Evolutionary conservation across 352 stramenopile genomes (phyloP), one percentile per base, ranked within the genome.

Genomic region (Globisporangium barbulae): DNA sequence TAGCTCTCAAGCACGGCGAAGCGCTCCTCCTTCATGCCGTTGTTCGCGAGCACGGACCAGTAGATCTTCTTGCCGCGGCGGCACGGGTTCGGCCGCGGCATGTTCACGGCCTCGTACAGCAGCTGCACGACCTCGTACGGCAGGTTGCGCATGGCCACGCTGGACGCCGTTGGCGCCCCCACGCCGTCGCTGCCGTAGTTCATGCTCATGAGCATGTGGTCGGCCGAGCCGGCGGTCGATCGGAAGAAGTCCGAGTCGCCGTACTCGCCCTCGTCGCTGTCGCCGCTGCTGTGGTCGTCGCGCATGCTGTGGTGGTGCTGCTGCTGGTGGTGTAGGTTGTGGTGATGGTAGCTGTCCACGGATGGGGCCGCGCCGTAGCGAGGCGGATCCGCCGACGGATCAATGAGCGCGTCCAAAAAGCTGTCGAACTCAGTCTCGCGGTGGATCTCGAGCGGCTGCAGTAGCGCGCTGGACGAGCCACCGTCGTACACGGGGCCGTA

Each of bases 1-100:
- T 88, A 91, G 61, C 81, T 71, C 15, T 72, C 74, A 30, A 91
- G 60, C 53, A 73, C 70, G 13, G 63, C 65, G 49, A 91, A 91
- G 12, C 79, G 78, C 21, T 77, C 70, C 28, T 89, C 79, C 52
- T 88, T 88, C 73, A 89, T 88, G 39, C 79, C 80, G 22, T 81
- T 80, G 52, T 80, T 89, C 37, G 83, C 78, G 8, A 91, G 74
- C 59, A 89, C 80, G 17, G 69, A 78, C 83, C 83, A 91, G 61
- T 89, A 85, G 47, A 91, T 83, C 62, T 91, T 90, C 68, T 88
- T 87, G 41, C 80, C 78, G 5, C 77, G 76, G 59, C 83, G 83
- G 54, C 83, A 91, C 49, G 83, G 72, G 61, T 91, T 91, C n/a
- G 79, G 76, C 21, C 82, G 78, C 58, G 79, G 73, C 71, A 88